Evolutionary conservation across 2,329 filamentous ascomycete species (phyloP), one percentile per base, ranked within the genome.

Genomic region (Rhinocladiella similis): DNA sequence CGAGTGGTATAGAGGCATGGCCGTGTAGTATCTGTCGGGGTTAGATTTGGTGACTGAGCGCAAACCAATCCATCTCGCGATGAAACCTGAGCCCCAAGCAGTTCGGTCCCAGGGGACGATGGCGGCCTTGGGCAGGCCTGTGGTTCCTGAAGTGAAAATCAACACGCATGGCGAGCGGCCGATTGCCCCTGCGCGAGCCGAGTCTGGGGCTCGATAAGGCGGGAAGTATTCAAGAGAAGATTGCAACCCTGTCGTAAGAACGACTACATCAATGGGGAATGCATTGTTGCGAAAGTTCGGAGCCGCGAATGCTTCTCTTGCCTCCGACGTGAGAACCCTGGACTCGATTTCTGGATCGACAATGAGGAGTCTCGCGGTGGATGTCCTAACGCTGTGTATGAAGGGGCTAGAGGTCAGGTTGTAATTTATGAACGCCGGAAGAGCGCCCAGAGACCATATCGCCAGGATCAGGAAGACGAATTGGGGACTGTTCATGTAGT

Each of bases 141-240:
- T 97, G 0, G 94, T 97, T n/a, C 93, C 93, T 0, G 88, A 93
- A 0, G 94, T 99, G 75, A 97, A 97, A 63, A 96, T 92, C 61
- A 96, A 80, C 43, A 88, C 79, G 1, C 83, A 87, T 75, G 90
- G 84, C 56, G 84, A 81, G 6, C 79, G 73, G 5, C 75, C 67
- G 16, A 75, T 72, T 54, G 79, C 70, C 14, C 83, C 79, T 47
- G 74, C 72, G 57, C 86, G 80, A 45, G 78, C 72, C 45, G 78
- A 71, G 70, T 90, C 82, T 12, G 86, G 79, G 33, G 81, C 79
- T 4, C 88, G 80, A 19, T 78, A 68, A 1, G 83, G 77, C n/a
- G 62, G 62, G 39, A 59, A 62, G 29, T 65, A 60, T n/a, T 62
- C 43, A n/a, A 66, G 51, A 5, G 62, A 76, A 1, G 76, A 71